Evolutionary conservation across 1,284 basidiomycete genomes (phyloP), one percentile per base, ranked within the genome.

Genomic region (Sanghuangporus sanghuang): DNA sequence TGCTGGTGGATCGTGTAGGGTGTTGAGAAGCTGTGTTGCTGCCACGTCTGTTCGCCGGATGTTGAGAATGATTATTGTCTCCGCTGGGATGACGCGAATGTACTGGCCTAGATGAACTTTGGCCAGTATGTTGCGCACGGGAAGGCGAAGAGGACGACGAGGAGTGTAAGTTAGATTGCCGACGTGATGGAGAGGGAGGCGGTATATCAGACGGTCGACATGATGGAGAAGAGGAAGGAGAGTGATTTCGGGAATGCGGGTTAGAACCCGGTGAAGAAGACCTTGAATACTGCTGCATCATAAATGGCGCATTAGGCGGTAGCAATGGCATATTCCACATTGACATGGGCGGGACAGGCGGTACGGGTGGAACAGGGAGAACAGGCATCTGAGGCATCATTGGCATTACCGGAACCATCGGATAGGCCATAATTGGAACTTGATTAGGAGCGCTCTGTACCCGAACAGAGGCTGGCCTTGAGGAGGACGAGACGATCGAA

Each of bases 261-360:
- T 46, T 58, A 16, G 57, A 59, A n/a, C 64, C 61, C 23, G 61
- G 63, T 11, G 66, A 62, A 38, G 66, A 59, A 18, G 64, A 66
- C 27, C 61, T 23, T 7, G 64, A 61, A 48, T 74, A 77, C 58
- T 84, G 79, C 66, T 83, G 83, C 75, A 86, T 79, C 86, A 90
- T 89, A 73, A 90, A 90, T 14, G 89, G 87, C 35, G 88, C 82
- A 1, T 83, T 79, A 1, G 88, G 89, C n/a, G 88, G 89, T 40
- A 90, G 77, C 11, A 90, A 76, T 11, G 88, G 86, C 81, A 84
- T 83, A 63, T 59, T 59, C 64, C 60, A 62, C 14, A 60, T 73
- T 56, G 71, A 68, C 9, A 75, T 68, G 27, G 69, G 67, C 11
- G 75, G 71, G 2, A 79, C 71, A 21, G 70, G 68, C 71, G 68